A percentile compares a stretch with the other conserved stretches of the same genome.
Conservation (phyloP, 345 rosid species). For the Eucalyptus cloeziana region DNA sequence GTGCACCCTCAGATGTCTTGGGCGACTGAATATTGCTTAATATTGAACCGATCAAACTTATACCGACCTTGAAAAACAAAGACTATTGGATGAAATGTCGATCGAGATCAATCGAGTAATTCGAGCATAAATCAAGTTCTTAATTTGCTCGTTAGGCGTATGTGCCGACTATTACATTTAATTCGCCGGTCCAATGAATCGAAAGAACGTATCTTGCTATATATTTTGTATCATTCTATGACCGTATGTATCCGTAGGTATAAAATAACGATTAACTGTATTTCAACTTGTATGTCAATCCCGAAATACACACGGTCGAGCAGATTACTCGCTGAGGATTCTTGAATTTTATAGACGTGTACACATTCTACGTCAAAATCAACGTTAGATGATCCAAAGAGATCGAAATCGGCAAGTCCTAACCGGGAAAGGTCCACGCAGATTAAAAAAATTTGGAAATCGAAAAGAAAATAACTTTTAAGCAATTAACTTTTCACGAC, state of each 20-base stretch:
- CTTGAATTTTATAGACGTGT: neutral
- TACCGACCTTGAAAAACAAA: neutral
- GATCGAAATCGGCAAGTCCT: neutral
- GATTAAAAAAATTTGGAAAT: neutral
- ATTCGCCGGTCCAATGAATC: accelerated
- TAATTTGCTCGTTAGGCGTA: neutral
- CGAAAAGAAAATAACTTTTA: neutral
- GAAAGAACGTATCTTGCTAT: accelerated
- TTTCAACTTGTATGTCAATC: neutral
- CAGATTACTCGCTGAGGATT: neutral
- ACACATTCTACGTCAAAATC: neutral
- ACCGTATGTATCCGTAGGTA: accelerated
- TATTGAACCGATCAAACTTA: neutral
- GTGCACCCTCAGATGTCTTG: neutral
- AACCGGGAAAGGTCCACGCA: neutral
- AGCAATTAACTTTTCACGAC: neutral
- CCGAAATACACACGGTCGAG: neutral
- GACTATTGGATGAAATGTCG: neutral
- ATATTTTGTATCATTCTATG: accelerated
- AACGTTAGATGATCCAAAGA: neutral
- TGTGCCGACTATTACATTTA: neutral
- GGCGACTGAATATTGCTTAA: neutral
- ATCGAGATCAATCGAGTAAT: neutral
- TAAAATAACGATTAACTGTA: neutral
- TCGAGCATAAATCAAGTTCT: neutral